Evolutionary conservation across 2,329 filamentous ascomycete species (phyloP), one percentile per base, ranked within the genome.

Genomic region (Thelonectria rubi): DNA sequence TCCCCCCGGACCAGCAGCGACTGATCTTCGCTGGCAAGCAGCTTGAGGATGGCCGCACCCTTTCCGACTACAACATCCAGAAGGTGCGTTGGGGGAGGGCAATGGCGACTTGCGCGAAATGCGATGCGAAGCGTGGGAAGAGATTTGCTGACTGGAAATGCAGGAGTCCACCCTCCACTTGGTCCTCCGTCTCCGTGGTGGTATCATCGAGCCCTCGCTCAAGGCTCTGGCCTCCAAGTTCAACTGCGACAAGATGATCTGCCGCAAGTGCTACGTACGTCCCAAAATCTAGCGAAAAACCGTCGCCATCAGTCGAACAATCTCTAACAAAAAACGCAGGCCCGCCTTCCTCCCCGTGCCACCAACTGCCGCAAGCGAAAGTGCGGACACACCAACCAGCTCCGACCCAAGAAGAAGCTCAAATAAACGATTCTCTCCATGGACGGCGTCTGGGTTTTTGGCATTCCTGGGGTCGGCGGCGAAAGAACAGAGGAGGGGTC

Each of bases 341-440:
- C 87, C 68, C 94, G 94, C 82, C 93, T 98, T 70, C 94, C 94
- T 73, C 94, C 94, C 74, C 93, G 95, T 89, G 95, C 95, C 77
- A 97, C 94, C 88, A 99, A 99, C 92, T 99, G 95, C 92, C 89
- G 94, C 79, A 98, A 98, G 93, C 94, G 94, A 87, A 98, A 98
- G 90, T 98, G 94, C 85, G 95, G 94, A 70, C 95, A 98, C 91
- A 96, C 91, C 86, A 98, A 98, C 92, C 95, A 99, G 90, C 92
- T 99, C 81, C 93, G 95, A 85, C 95, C 95, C 83, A 99, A 99
- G 94, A 99, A 99, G 94, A 99, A 99, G 94, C 89, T 97, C 81
- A 97, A 97, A 86, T 83, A 82, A 76, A 79, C 76, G 74, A 78
- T 77, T 74, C 26, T 65, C 64, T 71, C 68, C 71, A 76, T 76